Conservation (phyloP, 441 rosid genomes). For the Erodium moschatum region DNA sequence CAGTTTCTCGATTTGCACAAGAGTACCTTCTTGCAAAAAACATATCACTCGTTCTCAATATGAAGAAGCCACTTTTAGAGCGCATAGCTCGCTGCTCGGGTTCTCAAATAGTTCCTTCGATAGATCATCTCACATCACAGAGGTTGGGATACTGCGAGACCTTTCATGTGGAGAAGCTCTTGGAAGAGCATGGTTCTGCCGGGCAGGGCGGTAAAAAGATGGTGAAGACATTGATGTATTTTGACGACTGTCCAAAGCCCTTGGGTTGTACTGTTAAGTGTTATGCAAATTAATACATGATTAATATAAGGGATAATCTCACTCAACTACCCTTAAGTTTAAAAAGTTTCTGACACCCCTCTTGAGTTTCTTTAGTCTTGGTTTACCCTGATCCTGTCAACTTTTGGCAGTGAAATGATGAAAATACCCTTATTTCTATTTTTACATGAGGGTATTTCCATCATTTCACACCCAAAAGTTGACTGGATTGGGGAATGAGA, state of each 20-base stretch:
- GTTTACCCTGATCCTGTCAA: too few species aligned
- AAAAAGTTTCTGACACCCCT: too few species aligned
- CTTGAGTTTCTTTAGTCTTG: too few species aligned
- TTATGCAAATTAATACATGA: slow-evolving; percentile 8
- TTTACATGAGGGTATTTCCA: too few species aligned
- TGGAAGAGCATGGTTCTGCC: slow-evolving; percentile 75
- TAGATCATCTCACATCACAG: slow-evolving; percentile 83
- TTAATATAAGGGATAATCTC: too few species aligned
- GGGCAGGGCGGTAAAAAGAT: slow-evolving; percentile 74
- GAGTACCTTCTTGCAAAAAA: slow-evolving; percentile 84
- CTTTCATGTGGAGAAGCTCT: slow-evolving; percentile 68
- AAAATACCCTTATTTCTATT: too few species aligned
- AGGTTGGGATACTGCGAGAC: slow-evolving; percentile 82
- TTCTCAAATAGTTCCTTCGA: slow-evolving; percentile 83
- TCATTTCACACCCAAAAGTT: too few species aligned
- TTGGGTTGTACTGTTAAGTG: slow-evolving; percentile 88
- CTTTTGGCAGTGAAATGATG: too few species aligned
- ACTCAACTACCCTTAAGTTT: too few species aligned
- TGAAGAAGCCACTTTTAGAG: slow-evolving; percentile 81
- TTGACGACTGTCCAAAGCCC: slow-evolving; percentile 97
- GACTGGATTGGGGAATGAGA: too few species aligned
- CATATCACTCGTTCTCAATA: slow-evolving; percentile 86
- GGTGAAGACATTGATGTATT: slow-evolving; percentile 83
- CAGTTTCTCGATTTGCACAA: slow-evolving; percentile 91
- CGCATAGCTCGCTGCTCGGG: slow-evolving; percentile 94